These are phyloP conservation scores for Acanthamoeba quina DNA, from an alignment of 208 protist species.

Conservation along the genomic window DNA sequence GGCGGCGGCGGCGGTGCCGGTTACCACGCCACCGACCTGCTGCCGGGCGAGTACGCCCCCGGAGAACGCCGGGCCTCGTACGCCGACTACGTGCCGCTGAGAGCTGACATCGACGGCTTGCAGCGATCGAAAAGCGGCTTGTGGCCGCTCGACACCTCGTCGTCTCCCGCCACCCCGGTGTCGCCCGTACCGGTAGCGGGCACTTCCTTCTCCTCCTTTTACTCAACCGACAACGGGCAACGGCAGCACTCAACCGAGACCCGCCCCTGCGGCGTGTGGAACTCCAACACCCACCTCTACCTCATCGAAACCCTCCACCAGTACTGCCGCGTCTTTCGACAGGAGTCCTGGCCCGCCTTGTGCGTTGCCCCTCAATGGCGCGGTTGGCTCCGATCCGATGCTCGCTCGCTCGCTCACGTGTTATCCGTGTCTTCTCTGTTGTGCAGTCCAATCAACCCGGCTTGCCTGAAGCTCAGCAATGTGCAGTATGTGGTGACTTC, in stretches of 20 bases:
- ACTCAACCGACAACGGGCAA: not conserved
- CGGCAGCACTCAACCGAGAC: not conserved
- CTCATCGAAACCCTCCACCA: not conserved
- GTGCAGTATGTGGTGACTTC: conserved; percentile 29
- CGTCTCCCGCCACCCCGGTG: too few relatives aligned
- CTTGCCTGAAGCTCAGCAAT: conserved; percentile 29
- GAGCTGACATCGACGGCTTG: not conserved
- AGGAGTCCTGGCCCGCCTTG: not conserved
- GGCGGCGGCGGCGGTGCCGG: too few relatives aligned
- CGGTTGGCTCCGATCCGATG: too few relatives aligned
- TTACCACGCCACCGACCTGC: too few relatives aligned
- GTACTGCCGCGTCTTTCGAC: conserved; percentile 12
- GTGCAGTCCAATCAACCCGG: conserved; percentile 28
- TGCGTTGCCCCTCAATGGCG: not conserved
- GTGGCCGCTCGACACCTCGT: too few relatives aligned
- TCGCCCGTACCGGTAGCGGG: too few relatives aligned
- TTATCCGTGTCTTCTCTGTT: not conserved
- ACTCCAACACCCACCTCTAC: not conserved
- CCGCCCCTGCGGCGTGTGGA: not conserved
- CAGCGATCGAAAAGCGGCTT: not conserved
- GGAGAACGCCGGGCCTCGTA: too few relatives aligned
- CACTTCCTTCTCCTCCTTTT: not conserved
- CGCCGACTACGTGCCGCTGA: not conserved
- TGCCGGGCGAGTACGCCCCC: too few relatives aligned
- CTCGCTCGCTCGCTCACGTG: too few relatives aligned